Evolutionary conservation across 345 rosid species (phyloP).

Genomic region (Bretschneidera sinensis): DNA sequence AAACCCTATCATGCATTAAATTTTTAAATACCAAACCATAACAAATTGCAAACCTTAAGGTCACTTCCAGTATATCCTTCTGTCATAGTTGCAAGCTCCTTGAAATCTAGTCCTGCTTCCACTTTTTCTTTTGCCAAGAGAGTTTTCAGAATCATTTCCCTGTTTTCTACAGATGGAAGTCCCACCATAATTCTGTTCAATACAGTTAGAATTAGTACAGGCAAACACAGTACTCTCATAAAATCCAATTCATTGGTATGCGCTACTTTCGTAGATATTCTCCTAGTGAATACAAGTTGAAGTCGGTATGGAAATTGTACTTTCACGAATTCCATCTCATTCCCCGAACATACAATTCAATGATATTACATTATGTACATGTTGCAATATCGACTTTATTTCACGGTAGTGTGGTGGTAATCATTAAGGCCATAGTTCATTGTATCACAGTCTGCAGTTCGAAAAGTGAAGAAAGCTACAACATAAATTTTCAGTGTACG

Average conservation of each 20-base stretch:
- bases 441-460: too few species aligned
- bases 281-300: too few species aligned
- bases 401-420: too few species aligned
- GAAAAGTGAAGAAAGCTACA: too few species aligned
- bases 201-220: not conserved
- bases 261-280: not conserved
- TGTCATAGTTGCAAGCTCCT: slow-evolving; percentile 72
- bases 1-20: not conserved
- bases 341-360: too few species aligned
- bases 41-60: slow-evolving; percentile 59
- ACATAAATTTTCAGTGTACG: too few species aligned
- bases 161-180: slow-evolving; percentile 60
- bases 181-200: slow-evolving; percentile 69
- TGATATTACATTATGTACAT: too few species aligned
- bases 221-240: too few species aligned
- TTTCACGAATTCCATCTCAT: too few species aligned
- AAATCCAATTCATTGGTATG: not conserved
- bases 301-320: too few species aligned
- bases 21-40: not conserved
- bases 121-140: slow-evolving; percentile 65
- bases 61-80: slow-evolving; percentile 87
- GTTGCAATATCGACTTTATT: too few species aligned
- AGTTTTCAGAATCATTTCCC: slow-evolving; percentile 68
- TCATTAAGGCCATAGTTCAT: too few species aligned
- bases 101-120: slow-evolving; percentile 55